phyloP scores from a whole-genome alignment of 2,329 filamentous ascomycete species.

The Fusarium sp. region DNA sequence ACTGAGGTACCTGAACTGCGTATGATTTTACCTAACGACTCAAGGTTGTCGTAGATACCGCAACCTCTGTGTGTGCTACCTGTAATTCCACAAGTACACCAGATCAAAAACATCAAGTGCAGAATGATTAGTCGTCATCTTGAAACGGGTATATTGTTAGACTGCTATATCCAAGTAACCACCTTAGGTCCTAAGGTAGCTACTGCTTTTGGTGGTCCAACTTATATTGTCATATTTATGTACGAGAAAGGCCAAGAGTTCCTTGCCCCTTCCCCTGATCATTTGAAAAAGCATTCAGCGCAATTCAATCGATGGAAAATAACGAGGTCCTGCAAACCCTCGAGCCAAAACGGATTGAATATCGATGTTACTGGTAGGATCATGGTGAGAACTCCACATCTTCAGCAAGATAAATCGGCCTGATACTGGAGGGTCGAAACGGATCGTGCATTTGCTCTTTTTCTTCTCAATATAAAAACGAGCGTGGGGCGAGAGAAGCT shows the following conservation, averaged over 20 bases:
- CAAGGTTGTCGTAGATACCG: background rate
- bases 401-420: conserved; percentile 88
- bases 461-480: conserved; percentile 85
- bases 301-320: conserved; percentile 77
- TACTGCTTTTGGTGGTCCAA: too few species aligned
- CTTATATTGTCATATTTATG: background rate
- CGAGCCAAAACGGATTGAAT: conserved; percentile 86
- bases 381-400: conserved; percentile 83
- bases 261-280: background rate
- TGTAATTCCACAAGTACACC: background rate
- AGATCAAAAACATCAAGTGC: background rate
- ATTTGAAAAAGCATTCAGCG: conserved; percentile 52
- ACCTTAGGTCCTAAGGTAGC: too few species aligned
- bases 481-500: conserved; percentile 77
- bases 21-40: background rate
- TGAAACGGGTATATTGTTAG: conserved; percentile 12
- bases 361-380: conserved; percentile 79
- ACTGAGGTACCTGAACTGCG: background rate
- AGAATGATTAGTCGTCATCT: background rate
- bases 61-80: background rate
- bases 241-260: background rate
- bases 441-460: conserved; percentile 87
- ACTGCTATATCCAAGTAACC: too few species aligned
- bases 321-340: conserved; percentile 87
- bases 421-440: conserved; percentile 84